Base-by-base conservation (phyloP, 306 rosid species). In the Gleditsia sinensis region DNA sequence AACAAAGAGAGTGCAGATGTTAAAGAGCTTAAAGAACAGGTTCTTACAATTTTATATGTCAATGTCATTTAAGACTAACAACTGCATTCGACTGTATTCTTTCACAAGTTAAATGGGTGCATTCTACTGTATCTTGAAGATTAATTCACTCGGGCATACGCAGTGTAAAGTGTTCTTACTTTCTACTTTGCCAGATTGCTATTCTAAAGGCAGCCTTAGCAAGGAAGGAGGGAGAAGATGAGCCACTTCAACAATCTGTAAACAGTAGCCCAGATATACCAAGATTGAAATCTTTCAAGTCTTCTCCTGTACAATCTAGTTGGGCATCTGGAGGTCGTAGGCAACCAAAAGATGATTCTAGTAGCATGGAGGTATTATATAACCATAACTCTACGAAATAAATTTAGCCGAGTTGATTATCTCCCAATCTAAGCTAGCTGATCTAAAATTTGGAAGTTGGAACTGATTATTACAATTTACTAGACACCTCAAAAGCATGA, bases 1-100 rank as follows among this genome's bases (percentile, higher is more conserved):
- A 90, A 95, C 90, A 92, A 87, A 87, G 98, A 88, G 50, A 37
- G 82, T 36, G 39, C 80, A 16, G 96, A 95, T 70, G 86, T 86
- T 48, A 95, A 90, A 80, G 97, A 90, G 78, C 93, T 95, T 12
- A 95, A 83, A 80, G 99, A 92, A 78, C 98, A 95, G 99, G 97
- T 92, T 67, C 54, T 76, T n/a, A 60, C 17, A 17, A 1, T 10
- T 33, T 65, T 16, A 19, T 12, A 23, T 33, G n/a, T 17, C 16
- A 24, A 23, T 33, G n/a, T 17, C 16, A 24, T 57, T 21, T 3
- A 23, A 50, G 9, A 27, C 32, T 11, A 32, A 67, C n/a, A 61
- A 73, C 6, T 10, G 43, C 11, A 4, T 17, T 48, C 17, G 0
- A 6, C 42, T 36, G 8, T 0, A 36, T 9, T 6, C 9, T 36